A percentile compares a stretch with the other conserved stretches of the same genome.
These are phyloP conservation scores for Botryosphaeria dothidea DNA, from an alignment of 2,329 filamentous ascomycete species.

Conservation along the genomic window DNA sequence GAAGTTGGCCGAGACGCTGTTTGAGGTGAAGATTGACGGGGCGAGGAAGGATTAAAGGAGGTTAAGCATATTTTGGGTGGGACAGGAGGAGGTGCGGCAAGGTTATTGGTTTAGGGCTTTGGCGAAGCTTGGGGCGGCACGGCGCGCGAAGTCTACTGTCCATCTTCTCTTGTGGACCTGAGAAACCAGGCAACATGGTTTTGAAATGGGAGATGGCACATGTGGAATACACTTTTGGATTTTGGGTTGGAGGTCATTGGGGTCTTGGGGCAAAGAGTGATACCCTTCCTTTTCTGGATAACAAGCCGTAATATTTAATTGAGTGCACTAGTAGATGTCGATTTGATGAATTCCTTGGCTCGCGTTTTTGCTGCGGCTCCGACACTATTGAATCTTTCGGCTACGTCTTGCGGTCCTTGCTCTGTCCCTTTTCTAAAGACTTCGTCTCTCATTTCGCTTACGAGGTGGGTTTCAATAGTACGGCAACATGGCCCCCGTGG, in stretches of 20 bases:
- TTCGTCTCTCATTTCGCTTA: slow-evolving; percentile 4
- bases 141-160: background rate
- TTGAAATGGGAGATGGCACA: background rate
- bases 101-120: slow-evolving; percentile 5
- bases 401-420: background rate
- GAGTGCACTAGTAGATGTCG: too few relatives aligned
- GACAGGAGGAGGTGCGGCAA: background rate
- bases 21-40: slow-evolving; percentile 41
- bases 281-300: slow-evolving; percentile 5
- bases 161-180: background rate
- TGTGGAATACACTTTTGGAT: background rate
- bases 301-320: background rate
- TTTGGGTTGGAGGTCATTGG: too few relatives aligned
- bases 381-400: background rate
- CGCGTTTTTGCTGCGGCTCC: background rate
- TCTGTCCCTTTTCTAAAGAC: background rate
- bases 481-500: too few relatives aligned
- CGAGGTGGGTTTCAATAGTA: too few relatives aligned
- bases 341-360: too few relatives aligned
- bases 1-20: slow-evolving; percentile 53
- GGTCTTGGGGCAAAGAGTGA: background rate
- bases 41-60: slow-evolving; percentile 8
- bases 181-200: background rate
- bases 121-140: background rate
- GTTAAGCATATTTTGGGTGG: background rate